Conservation (phyloP, 768 basidiomycete species). For the Lactifluus hygrophoroides region DNA sequence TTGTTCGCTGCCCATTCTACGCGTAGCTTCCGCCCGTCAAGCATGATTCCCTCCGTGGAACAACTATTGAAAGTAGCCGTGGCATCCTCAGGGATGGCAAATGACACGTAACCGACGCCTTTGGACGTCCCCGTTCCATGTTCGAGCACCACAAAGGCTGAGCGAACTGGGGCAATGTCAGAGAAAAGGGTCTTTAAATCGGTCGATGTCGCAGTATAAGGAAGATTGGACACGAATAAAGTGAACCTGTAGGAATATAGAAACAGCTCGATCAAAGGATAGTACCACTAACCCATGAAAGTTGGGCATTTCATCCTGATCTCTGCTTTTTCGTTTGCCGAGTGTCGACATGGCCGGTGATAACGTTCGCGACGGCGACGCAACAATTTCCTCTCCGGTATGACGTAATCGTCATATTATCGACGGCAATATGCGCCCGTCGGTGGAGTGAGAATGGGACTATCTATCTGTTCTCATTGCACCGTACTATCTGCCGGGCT, state of each 20-base stretch:
- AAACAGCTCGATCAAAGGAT: neutral
- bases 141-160: conserved; percentile 88
- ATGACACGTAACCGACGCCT: conserved; percentile 95
- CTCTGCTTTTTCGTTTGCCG: conserved; percentile 39
- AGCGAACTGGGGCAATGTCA: conserved; percentile 88
- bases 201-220: conserved; percentile 82
- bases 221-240: conserved; percentile 88
- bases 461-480: neutral
- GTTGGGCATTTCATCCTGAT: conserved; percentile 23
- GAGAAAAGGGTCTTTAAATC: conserved; percentile 92
- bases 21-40: conserved; percentile 62
- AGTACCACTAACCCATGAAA: conserved; percentile 30
- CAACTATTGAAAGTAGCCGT: conserved; percentile 60
- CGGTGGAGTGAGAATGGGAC: too few species aligned
- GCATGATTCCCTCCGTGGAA: conserved; percentile 50
- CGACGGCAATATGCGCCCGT: too few species aligned
- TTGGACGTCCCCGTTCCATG: conserved; percentile 70
- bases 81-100: conserved; percentile 85
- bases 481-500: neutral
- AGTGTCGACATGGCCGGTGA: conserved; percentile 25
- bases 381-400: too few species aligned
- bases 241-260: conserved; percentile 52
- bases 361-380: neutral
- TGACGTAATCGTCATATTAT: too few species aligned
- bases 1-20: conserved; percentile 77